Percentiles rank a stretch among this genome's conserved stretches.
Conservation (phyloP, 2,329 filamentous ascomycete species). For the Apiospora arundinis region DNA sequence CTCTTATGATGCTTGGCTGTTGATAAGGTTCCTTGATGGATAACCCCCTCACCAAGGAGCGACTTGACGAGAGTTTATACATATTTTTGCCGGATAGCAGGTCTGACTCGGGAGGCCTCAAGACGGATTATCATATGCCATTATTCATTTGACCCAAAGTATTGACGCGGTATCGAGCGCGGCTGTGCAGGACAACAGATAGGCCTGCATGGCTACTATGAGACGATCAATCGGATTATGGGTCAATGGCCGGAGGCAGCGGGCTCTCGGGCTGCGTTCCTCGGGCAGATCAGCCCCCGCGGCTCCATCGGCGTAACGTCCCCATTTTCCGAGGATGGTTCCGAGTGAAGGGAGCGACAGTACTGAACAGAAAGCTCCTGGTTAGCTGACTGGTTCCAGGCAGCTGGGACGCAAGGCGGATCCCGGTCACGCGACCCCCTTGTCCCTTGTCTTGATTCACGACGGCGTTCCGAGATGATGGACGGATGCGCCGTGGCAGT, state of each 20-base stretch:
- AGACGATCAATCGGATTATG: background rate
- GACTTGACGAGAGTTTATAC: background rate
- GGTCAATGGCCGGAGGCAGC: background rate
- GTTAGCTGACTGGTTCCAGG: background rate
- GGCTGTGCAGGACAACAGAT: background rate
- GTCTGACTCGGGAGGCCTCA: background rate
- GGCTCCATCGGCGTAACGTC: background rate
- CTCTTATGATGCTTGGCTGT: background rate
- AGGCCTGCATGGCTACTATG: background rate
- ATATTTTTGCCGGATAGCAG: background rate
- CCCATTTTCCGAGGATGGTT: background rate
- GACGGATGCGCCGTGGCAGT: no score
- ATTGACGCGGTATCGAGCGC: background rate
- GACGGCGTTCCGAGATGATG: background rate
- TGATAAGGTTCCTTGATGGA: background rate
- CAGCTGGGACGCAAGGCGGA: background rate
- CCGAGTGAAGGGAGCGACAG: background rate
- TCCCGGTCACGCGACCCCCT: background rate
- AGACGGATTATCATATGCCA: background rate
- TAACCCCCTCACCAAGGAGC: background rate
- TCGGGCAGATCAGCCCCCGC: constrained; percentile 2
- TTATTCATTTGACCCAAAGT: background rate
- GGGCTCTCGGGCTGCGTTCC: constrained; percentile 1
- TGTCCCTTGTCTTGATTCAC: background rate
- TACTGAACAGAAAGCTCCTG: background rate